Evolutionary conservation across 2,329 filamentous ascomycete genomes (phyloP).

Genomic region (Harringtonia lauricola): DNA sequence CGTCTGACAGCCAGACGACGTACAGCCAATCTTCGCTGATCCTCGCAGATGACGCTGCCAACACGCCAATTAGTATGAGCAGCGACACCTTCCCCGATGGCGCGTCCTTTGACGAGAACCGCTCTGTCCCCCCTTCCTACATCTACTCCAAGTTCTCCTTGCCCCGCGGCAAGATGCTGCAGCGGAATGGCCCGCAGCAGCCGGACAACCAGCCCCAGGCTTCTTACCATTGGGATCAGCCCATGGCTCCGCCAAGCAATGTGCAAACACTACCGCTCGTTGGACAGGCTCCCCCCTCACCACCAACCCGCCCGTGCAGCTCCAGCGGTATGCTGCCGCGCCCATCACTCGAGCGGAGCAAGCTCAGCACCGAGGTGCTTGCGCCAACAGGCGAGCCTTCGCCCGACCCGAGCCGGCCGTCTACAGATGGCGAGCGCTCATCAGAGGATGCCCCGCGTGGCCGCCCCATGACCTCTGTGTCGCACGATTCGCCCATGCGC

Average conservation of each 20-base stretch:
- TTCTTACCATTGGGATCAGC: slow-evolving; percentile 55
- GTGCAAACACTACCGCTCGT: slow-evolving; percentile 29
- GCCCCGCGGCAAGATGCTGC: slow-evolving; percentile 69
- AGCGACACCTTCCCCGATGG: slow-evolving; percentile 56
- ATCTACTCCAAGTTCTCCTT: slow-evolving; percentile 78
- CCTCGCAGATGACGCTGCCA: slow-evolving; percentile 51
- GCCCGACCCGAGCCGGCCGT: slow-evolving; percentile 32
- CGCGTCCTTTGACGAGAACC: slow-evolving; percentile 26
- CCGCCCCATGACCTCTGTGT: slow-evolving; percentile 26
- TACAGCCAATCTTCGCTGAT: slow-evolving; percentile 46
- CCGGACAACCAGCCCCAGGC: slow-evolving; percentile 38
- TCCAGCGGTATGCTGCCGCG: slow-evolving; percentile 34
- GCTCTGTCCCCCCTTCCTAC: slow-evolving; percentile 54
- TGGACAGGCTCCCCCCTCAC: slow-evolving; percentile 46
- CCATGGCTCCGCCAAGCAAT: slow-evolving; percentile 27
- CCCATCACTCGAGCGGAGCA: slow-evolving; percentile 38
- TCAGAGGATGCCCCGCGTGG: slow-evolving; percentile 40
- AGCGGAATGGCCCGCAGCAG: slow-evolving; percentile 50
- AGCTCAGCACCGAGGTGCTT: slow-evolving; percentile 36
- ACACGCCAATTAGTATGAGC: slow-evolving; percentile 62
- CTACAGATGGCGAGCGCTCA: slow-evolving; percentile 29
- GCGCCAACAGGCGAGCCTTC: slow-evolving; percentile 30
- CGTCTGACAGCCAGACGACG: slow-evolving; percentile 56
- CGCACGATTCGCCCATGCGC: slow-evolving; percentile 24
- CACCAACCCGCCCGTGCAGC: slow-evolving; percentile 48